Conservation (phyloP, 2,329 filamentous ascomycete species). For the Fusarium chuoi region DNA sequence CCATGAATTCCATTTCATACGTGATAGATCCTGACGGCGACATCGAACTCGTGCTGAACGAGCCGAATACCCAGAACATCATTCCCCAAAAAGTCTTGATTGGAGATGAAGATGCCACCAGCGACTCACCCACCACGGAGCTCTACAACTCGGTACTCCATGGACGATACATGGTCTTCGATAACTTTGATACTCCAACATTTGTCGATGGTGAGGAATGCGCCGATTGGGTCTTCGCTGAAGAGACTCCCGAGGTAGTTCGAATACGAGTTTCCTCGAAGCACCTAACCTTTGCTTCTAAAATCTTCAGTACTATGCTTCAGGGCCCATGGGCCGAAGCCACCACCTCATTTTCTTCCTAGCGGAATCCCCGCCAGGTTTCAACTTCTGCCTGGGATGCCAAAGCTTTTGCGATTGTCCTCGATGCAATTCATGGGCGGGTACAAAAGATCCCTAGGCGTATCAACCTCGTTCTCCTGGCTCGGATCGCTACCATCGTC, state of each 20-base stretch:
- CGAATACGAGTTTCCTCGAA: rapidly evolving
- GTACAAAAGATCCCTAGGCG: rapidly evolving
- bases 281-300: rapidly evolving
- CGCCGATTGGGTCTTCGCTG: rapidly evolving
- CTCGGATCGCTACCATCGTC: constrained; percentile 2
- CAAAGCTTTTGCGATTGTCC: not conserved
- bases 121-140: not conserved
- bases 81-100: not conserved
- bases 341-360: too few species aligned
- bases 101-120: not conserved
- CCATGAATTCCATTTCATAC: not conserved
- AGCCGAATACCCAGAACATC: not conserved
- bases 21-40: not conserved
- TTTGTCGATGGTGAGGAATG: not conserved
- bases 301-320: not conserved
- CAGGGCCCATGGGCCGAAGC: not conserved
- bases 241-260: rapidly evolving
- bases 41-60: not conserved
- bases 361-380: not conserved
- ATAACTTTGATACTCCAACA: not conserved
- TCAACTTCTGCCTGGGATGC: not conserved
- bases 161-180: rapidly evolving
- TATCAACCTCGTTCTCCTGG: not conserved
- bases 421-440: constrained; percentile 1
- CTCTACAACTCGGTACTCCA: not conserved